phyloP scores from a whole-genome alignment of 164 flowering plant species.

The Berberis thunbergii region DNA sequence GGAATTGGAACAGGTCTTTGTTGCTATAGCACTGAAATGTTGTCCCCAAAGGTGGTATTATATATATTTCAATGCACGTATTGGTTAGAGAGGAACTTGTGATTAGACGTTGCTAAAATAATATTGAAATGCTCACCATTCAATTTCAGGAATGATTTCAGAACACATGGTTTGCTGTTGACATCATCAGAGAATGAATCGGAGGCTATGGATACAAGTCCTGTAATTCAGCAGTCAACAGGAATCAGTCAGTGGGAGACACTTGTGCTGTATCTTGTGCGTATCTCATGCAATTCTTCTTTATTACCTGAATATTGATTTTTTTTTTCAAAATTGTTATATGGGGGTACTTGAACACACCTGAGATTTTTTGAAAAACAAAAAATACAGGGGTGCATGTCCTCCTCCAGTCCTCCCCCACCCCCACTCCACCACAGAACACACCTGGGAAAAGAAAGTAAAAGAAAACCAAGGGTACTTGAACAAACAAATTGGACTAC shows the following conservation, averaged over 20 bases:
- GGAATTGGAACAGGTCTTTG: conserved; percentile 72
- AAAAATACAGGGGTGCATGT: too few relatives aligned
- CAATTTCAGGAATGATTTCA: conserved; percentile 35
- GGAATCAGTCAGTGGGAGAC: conserved; percentile 62
- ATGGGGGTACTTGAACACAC: neutral
- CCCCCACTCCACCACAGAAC: too few relatives aligned
- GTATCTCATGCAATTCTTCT: conserved; percentile 22
- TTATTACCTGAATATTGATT: neutral
- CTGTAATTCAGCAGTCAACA: conserved; percentile 24
- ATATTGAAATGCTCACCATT: neutral
- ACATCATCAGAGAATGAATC: conserved; percentile 45
- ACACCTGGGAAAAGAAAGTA: too few relatives aligned
- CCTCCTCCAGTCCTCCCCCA: too few relatives aligned
- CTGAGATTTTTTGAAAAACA: too few relatives aligned
- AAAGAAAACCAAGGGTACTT: too few relatives aligned
- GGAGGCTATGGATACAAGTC: conserved; percentile 24
- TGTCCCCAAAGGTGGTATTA: conserved; percentile 24
- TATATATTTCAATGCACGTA: neutral
- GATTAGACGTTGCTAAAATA: neutral
- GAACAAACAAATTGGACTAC: too few relatives aligned
- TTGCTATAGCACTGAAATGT: conserved; percentile 65
- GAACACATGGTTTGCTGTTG: conserved; percentile 38
- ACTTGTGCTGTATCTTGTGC: conserved; percentile 75
- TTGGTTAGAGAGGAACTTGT: neutral
- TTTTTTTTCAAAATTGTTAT: too few relatives aligned